Evolutionary conservation across 2,329 filamentous ascomycete genomes (phyloP).

Genomic region (Calonectria pauciramosa): DNA sequence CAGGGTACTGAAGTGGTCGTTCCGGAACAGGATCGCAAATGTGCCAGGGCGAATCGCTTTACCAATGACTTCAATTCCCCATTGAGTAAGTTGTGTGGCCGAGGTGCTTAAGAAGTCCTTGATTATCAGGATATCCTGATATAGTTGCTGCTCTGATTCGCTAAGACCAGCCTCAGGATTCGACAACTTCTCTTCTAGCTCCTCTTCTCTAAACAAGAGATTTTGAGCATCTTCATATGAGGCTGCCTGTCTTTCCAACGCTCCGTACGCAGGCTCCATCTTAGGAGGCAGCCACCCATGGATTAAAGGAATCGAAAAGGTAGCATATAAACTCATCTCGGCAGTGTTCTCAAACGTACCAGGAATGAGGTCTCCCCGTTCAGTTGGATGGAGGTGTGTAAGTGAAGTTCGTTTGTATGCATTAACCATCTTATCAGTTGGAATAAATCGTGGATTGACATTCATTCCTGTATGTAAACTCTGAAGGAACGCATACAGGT

Average conservation of each 20-base stretch:
- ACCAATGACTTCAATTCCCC: constrained; percentile 82
- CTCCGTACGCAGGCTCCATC: constrained; percentile 75
- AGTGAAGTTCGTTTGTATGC: constrained; percentile 67
- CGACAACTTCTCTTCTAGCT: constrained; percentile 82
- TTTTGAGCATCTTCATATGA: constrained; percentile 95
- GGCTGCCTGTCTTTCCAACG: constrained; percentile 80
- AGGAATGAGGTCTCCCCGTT: constrained; percentile 63
- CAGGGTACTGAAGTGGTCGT: constrained; percentile 96
- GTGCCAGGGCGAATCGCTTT: constrained; percentile 80
- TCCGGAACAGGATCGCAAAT: constrained; percentile 93
- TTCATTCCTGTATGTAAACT: constrained; percentile 97
- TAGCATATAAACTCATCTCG: constrained; percentile 92
- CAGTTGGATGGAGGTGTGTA: constrained; percentile 64
- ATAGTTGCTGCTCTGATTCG: constrained; percentile 80
- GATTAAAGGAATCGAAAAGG: constrained; percentile 88
- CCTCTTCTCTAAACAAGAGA: constrained; percentile 88
- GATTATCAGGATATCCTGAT: constrained; percentile 87
- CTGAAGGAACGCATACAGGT: constrained; percentile 89
- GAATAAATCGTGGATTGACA: constrained; percentile 90
- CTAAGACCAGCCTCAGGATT: constrained; percentile 65
- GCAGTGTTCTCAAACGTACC: constrained; percentile 89
- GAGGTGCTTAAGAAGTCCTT: constrained; percentile 85
- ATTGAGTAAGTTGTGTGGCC: constrained; percentile 88
- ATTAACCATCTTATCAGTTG: constrained; percentile 62
- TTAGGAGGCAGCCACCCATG: constrained; percentile 91